phyloP scores from a whole-genome alignment of 441 rosid genomes.

The Jatropha multifida region DNA sequence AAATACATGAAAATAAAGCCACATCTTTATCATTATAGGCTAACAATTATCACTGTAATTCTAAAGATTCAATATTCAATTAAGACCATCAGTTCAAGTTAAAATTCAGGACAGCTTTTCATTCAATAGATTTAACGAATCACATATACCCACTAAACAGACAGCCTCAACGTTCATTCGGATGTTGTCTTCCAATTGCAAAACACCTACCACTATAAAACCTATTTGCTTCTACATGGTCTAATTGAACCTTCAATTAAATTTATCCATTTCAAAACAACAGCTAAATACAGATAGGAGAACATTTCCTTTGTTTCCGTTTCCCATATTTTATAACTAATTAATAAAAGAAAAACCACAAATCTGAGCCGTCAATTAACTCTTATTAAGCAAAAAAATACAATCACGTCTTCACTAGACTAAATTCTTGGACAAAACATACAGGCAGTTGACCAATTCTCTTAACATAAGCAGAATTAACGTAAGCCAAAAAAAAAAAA shows the following conservation, averaged over 20 bases:
- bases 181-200: conserved; percentile 1
- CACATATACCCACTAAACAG: conserved; percentile 4
- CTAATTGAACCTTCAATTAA: not conserved
- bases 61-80: not conserved
- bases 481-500: not conserved
- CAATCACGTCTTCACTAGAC: too few species aligned
- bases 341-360: not conserved
- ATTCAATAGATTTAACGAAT: not conserved
- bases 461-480: too few species aligned
- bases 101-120: not conserved
- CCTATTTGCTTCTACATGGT: conserved; percentile 1
- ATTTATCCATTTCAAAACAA: not conserved
- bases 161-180: conserved; percentile 6
- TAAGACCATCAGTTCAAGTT: not conserved
- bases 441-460: not conserved
- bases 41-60: not conserved
- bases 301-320: not conserved
- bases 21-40: not conserved
- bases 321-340: conserved; percentile 1
- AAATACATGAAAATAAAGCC: not conserved
- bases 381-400: not conserved
- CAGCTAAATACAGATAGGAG: not conserved
- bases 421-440: not conserved
- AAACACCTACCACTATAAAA: not conserved
- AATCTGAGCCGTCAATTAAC: not conserved